Evolutionary conservation across 75 land plant species (phyloP), one percentile per base, ranked within the genome.

Genomic region (Pinus tabuliformis): DNA sequence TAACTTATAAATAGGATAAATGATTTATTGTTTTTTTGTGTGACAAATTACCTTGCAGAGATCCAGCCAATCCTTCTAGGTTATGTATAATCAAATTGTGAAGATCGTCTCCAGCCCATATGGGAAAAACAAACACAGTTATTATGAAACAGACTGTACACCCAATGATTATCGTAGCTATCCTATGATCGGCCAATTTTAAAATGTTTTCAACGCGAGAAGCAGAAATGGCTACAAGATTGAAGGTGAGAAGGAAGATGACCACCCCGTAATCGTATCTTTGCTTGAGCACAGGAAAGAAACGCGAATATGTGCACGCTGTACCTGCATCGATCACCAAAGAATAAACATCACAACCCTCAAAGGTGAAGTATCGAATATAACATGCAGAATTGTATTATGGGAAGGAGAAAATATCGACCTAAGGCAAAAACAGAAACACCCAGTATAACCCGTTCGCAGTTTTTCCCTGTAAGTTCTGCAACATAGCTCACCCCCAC

Each of bases 61-160:
- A 87, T 62, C 58, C 84, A 24, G 94, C 90, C 7, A 92, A 80
- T 3, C 71, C 82, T 81, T 92, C 88, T 6, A 90, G 77, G 72
- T 88, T 92, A 36, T 33, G 24, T 0, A 77, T 83, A 6, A 82
- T 84, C 42, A 75, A 79, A 68, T 86, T 82, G 56, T 92, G 94
- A 21, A 92, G 90, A 36, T 86, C 90, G 58, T 92, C 80, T 1
- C 92, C 94, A 28, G 94, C 86, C 94, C 94, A 92, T 33, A 80
- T 86, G 12, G 94, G 92, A 33, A 83, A 86, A 37, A 86, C 39
- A 4, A 90, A 21, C 13, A 92, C 75, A 60, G 80, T 84, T 59
- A 83, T 70, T 39, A 73, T 12, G 21, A 86, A 36, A 56, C 85
- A 82, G 37, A 74, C 33, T 15, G 72, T 64, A 22, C 77, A 64